Evolutionary conservation across 768 basidiomycete genomes (phyloP), one percentile per base, ranked within the genome.

Genomic region (Boletus speciosus): DNA sequence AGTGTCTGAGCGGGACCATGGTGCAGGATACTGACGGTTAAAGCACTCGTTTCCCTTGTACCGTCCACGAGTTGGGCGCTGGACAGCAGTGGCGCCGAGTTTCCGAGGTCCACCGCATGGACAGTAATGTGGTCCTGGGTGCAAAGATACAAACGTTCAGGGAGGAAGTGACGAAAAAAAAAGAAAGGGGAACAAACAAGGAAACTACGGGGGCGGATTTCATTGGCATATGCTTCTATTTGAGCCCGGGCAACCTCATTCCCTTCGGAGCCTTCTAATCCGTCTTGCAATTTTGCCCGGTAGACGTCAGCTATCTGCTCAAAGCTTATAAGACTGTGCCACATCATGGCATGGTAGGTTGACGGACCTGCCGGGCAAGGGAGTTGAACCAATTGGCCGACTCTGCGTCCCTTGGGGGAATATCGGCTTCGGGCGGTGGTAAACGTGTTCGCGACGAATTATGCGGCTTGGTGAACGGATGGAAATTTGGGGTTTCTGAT

Each of bases 311-410:
- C 73, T 32, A 90, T 74, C 89, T 91, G 50, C 47, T 21, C 46
- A 52, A 35, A 36, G 49, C 11, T 49, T 35, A 43, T 44, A 10
- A 52, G 47, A 27, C 21, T 29, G 48, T n/a, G 42, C 29, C 29
- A 21, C 16, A 27, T 35, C 32, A 42, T 27, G 32, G 35, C 21
- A 53, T 19, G 21, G 31, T 21, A 29, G 15, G 35, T 38, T 35
- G 39, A 67, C 79, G 37, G 60, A 89, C 94, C 78, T 97, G 91
- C 45, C 82, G 84, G 52, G 93, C 71, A 32, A 99, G 76, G 21
- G 82, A 75, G 68, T 97, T 98, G 57, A 98, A 80, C 97, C 97
- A 98, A 64, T 91, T 90, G 25, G 86, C 81, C 1, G 91, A 88
- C 69, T 98, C 96, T 38, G 78, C 70, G 51, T 58, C 72, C 34